phyloP scores from a whole-genome alignment of 2,329 filamentous ascomycete genomes.

The Colletotrichum abscissum region DNA sequence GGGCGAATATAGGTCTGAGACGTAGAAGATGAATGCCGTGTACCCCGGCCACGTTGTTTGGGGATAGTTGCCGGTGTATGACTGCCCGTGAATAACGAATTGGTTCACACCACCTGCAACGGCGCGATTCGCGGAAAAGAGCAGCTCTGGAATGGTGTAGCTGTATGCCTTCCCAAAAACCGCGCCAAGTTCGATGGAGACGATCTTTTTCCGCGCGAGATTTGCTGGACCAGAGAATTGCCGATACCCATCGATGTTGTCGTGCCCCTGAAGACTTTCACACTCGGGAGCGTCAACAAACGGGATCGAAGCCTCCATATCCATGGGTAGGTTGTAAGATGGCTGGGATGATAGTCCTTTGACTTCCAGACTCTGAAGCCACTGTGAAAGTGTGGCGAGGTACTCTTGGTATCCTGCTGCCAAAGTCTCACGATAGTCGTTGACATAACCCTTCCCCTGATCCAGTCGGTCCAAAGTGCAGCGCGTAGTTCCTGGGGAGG shows the following conservation, averaged over 20 bases:
- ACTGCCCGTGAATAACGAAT: slow-evolving; percentile 55
- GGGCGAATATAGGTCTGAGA: slow-evolving; percentile 49
- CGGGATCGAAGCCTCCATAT: slow-evolving; percentile 52
- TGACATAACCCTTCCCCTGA: not conserved
- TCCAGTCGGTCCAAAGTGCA: not conserved
- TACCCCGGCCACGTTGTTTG: slow-evolving; percentile 62
- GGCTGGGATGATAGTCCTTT: slow-evolving; percentile 50
- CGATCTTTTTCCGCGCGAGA: slow-evolving; percentile 48
- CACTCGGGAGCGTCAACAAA: slow-evolving; percentile 52
- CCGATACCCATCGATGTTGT: slow-evolving; percentile 51
- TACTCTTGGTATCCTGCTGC: slow-evolving; percentile 20
- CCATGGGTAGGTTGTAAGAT: slow-evolving; percentile 54
- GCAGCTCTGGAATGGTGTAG: slow-evolving; percentile 40
- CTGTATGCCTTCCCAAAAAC: slow-evolving; percentile 8
- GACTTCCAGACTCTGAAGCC: slow-evolving; percentile 41
- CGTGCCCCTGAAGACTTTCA: slow-evolving; percentile 50
- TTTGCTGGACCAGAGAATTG: slow-evolving; percentile 53
- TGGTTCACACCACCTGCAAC: slow-evolving; percentile 55
- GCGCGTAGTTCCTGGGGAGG: not conserved
- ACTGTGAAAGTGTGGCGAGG: not conserved
- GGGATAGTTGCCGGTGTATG: slow-evolving; percentile 52
- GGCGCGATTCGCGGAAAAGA: slow-evolving; percentile 47
- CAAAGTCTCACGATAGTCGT: slow-evolving; percentile 16
- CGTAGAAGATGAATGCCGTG: slow-evolving; percentile 54
- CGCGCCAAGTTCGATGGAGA: slow-evolving; percentile 53